These are phyloP conservation scores for Penicillium sp. DNA, from an alignment of 2,329 filamentous ascomycete species.

Conservation along the genomic window DNA sequence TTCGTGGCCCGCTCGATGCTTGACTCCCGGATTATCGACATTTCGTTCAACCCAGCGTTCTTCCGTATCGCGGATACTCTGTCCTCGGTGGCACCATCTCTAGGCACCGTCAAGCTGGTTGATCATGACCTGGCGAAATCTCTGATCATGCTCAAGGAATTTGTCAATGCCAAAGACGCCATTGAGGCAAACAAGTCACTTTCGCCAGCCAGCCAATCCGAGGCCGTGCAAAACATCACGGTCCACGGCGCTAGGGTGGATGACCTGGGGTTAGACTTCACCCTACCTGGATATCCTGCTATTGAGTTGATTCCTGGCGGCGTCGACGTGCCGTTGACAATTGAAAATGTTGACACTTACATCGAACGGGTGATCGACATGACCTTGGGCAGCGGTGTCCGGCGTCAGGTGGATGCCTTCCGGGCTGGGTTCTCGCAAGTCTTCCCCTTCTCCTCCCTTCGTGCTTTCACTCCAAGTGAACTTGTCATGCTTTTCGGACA, in stretches of 20 bases:
- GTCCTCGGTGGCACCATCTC: slow-evolving; percentile 70
- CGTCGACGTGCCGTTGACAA: slow-evolving; percentile 71
- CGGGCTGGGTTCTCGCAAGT: slow-evolving; percentile 88
- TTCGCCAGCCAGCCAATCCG: slow-evolving; percentile 67
- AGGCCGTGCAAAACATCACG: slow-evolving; percentile 66
- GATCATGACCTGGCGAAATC: slow-evolving; percentile 85
- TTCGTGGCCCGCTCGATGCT: slow-evolving; percentile 98
- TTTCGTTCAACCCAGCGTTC: slow-evolving; percentile 96
- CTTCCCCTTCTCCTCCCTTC: slow-evolving; percentile 89
- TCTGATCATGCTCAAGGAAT: slow-evolving; percentile 81
- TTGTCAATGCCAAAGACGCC: slow-evolving; percentile 76
- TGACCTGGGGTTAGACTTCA: slow-evolving; percentile 90
- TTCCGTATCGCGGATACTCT: slow-evolving; percentile 83
- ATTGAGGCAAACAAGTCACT: slow-evolving; percentile 71
- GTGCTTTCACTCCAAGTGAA: slow-evolving; percentile 92
- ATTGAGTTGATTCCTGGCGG: slow-evolving; percentile 81
- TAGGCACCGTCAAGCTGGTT: slow-evolving; percentile 85
- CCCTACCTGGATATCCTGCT: slow-evolving; percentile 81
- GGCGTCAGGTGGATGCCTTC: slow-evolving; percentile 87
- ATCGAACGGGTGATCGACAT: slow-evolving; percentile 87
- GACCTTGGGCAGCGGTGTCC: slow-evolving; percentile 85
- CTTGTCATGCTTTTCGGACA: slow-evolving; percentile 91
- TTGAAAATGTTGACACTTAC: slow-evolving; percentile 88
- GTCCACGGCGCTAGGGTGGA: slow-evolving; percentile 78
- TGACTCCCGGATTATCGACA: slow-evolving; percentile 94